Conservation (phyloP, 371 early-diverging fungal genomes). For the Apophysomyces ossiformis region DNA sequence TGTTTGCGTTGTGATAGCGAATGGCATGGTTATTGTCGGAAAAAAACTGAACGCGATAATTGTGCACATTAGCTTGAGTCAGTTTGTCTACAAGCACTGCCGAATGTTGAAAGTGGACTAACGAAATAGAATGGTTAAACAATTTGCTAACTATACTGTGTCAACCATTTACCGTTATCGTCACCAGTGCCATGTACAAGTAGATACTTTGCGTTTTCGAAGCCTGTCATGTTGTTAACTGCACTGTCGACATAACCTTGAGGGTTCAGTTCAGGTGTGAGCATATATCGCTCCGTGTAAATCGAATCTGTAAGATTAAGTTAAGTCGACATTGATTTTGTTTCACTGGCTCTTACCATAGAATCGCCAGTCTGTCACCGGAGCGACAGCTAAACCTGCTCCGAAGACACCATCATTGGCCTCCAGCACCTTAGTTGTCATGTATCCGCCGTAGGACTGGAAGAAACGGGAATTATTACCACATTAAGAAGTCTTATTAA, state of each 20-base stretch:
- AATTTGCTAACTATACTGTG: not conserved
- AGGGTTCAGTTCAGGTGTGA: slow-evolving; percentile 75
- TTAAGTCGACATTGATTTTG: not conserved
- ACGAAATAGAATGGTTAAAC: not conserved
- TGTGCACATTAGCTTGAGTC: slow-evolving; percentile 72
- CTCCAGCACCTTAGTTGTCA: slow-evolving; percentile 87
- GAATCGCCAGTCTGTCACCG: slow-evolving; percentile 91
- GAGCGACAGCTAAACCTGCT: slow-evolving; percentile 92
- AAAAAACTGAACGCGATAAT: slow-evolving; percentile 81
- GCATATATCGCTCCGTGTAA: slow-evolving; percentile 97
- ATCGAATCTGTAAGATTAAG: slow-evolving; percentile 65
- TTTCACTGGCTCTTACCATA: slow-evolving; percentile 49
- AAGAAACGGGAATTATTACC: slow-evolving; percentile 8
- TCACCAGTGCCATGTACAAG: slow-evolving; percentile 93
- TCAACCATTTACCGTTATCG: slow-evolving; percentile 57
- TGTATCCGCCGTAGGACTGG: slow-evolving; percentile 91
- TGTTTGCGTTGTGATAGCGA: slow-evolving; percentile 65
- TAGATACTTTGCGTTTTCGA: slow-evolving; percentile 73
- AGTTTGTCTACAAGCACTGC: slow-evolving; percentile 77
- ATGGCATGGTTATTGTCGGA: slow-evolving; percentile 92
- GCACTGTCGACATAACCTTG: slow-evolving; percentile 79
- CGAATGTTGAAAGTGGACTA: slow-evolving; percentile 92
- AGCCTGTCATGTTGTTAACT: slow-evolving; percentile 79
- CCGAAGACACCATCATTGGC: slow-evolving; percentile 76
- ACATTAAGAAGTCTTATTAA: not conserved